Evolutionary conservation across 179 eudicot species (phyloP).

Genomic region (Actinidia polygama): DNA sequence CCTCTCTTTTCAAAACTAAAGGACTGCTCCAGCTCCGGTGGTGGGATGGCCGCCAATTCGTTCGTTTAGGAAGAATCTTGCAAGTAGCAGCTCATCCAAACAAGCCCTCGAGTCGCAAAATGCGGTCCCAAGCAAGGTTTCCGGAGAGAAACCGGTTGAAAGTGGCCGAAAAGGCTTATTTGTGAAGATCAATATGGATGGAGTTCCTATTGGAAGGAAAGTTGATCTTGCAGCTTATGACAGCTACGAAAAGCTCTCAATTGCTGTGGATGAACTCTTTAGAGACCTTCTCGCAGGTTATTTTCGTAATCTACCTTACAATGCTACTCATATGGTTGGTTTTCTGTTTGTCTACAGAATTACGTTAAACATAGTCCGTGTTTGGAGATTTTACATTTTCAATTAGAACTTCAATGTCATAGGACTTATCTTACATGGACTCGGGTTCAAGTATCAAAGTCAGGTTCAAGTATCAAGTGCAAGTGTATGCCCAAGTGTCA

Average conservation of each 20-base stretch:
- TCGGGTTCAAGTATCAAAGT: too few relatives aligned
- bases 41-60: slow-evolving; percentile 99
- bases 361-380: not conserved
- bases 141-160: slow-evolving; percentile 44
- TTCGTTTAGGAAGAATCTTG: slow-evolving; percentile 80
- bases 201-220: slow-evolving; percentile 95
- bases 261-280: slow-evolving; percentile 80
- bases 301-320: not conserved
- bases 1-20: slow-evolving; percentile 22
- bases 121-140: slow-evolving; percentile 32
- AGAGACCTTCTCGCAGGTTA: slow-evolving; percentile 90
- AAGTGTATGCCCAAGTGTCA: too few relatives aligned
- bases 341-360: not conserved
- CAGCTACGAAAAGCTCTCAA: slow-evolving; percentile 74
- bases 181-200: slow-evolving; percentile 99
- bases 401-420: not conserved
- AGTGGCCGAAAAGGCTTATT: slow-evolving; percentile 57
- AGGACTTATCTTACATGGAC: not conserved
- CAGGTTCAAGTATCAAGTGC: too few relatives aligned
- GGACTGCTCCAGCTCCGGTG: slow-evolving; percentile 81
- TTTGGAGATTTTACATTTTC: not conserved
- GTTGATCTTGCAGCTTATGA: slow-evolving; percentile 75
- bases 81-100: slow-evolving; percentile 68
- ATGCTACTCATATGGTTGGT: not conserved
- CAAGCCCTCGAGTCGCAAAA: slow-evolving; percentile 34